Base-by-base conservation (phyloP, 225 moss, liverwort and hornwort genomes). In the Anthoceros angustus region DNA sequence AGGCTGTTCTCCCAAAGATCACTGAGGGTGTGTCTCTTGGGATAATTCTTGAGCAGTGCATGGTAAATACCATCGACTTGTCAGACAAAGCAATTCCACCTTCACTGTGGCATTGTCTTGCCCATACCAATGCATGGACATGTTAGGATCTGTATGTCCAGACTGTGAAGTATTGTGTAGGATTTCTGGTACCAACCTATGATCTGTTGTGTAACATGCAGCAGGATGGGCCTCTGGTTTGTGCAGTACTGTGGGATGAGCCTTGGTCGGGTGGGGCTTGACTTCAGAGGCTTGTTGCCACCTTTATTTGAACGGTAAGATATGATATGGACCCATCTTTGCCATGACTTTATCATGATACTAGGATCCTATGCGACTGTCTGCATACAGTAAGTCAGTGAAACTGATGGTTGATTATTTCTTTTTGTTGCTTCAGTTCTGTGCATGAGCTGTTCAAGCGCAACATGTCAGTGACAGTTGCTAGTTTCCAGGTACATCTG, bases 221-320 rank as follows among this genome's bases (percentile, higher is more conserved):
- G 48, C 69, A 64, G 64, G 69, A 71, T 76, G 65, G 66, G 70
- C 48, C 63, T 73, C 74, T 80, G 75, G 16, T 75, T 61, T 72
- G 77, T 84, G 83, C 91, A 95, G 95, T 92, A 92, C 75, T 98
- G 95, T 84, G 92, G 92, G 67, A 92, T 98, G 95, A 98, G 95
- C 77, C 92, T 98, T 71, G 95, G 95, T 64, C 88, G 95, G 43
- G 95, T 98, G 72, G 95, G 95, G 70, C 82, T 98, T 79, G 95
- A 98, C 78, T 98, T 92, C 71, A 85, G 95, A 81, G 89, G 92
- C 67, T 82, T 92, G 39, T 79, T 98, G 73, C 95, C 95, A 77
- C 92, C 95, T 40, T 77, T 98, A 63, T 98, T 98, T 77, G 95
- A 98, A 68, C 73, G 83, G 95, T 95, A 72, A 74, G 68, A 66